Conservation (phyloP, 23 red algal genomes). For the Rhodosorus marinus region DNA sequence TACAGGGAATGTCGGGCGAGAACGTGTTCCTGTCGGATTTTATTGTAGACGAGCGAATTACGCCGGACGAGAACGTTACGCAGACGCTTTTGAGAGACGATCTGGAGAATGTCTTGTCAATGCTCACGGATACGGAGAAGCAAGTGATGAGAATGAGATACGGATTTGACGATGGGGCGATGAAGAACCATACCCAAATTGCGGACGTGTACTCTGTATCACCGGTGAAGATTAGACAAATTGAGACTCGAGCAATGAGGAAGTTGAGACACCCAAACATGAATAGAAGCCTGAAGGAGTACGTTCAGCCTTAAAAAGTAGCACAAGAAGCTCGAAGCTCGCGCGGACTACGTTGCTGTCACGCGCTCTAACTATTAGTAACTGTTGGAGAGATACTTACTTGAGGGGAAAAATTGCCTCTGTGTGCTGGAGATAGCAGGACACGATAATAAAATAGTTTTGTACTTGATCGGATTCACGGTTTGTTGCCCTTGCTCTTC, state of each 20-base stretch:
- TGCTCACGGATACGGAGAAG: slow-evolving; percentile 41
- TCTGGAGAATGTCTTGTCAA: slow-evolving; percentile 65
- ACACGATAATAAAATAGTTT: too few species aligned
- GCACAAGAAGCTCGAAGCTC: too few species aligned
- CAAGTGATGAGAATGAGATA: slow-evolving; percentile 85
- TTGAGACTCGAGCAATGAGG: slow-evolving; percentile 80
- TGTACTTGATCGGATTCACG: too few species aligned
- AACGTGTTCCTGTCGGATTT: slow-evolving; percentile 58
- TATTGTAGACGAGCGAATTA: slow-evolving; percentile 27
- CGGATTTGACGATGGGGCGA: slow-evolving; percentile 69
- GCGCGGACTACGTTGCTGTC: too few species aligned
- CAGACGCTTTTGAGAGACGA: slow-evolving; percentile 55
- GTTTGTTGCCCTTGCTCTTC: too few species aligned
- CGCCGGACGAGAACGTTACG: slow-evolving; percentile 41
- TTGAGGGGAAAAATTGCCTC: too few species aligned
- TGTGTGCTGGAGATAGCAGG: too few species aligned
- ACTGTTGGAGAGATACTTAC: too few species aligned
- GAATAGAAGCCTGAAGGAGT: slow-evolving; percentile 62
- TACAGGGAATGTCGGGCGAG: slow-evolving; percentile 4
- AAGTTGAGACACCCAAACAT: slow-evolving; percentile 80
- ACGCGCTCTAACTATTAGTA: too few species aligned
- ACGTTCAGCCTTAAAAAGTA: slow-evolving; percentile 13
- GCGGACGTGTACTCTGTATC: slow-evolving; percentile 54
- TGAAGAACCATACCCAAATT: slow-evolving; percentile 77
- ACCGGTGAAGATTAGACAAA: slow-evolving; percentile 75